These are phyloP conservation scores for Suhomyces prunicola DNA, from an alignment of 805 yeast genomes.

Conservation along the genomic window DNA sequence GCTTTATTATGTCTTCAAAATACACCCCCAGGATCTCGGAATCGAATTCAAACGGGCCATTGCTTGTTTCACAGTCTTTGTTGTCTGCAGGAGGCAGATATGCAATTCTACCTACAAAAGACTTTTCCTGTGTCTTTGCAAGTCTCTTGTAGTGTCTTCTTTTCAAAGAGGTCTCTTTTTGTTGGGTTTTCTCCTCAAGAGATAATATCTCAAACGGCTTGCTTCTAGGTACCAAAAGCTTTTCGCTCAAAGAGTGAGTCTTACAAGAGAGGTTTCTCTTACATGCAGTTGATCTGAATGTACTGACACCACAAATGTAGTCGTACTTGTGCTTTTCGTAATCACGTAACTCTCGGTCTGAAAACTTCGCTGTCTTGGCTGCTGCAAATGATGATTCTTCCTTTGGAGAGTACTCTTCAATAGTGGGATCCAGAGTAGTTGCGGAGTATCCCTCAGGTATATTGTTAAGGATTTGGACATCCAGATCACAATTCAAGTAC, in stretches of 20 bases:
- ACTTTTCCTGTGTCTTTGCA: not conserved
- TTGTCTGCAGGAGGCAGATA: not conserved
- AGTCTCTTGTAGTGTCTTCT: not conserved
- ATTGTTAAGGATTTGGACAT: not conserved
- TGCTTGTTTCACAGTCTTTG: not conserved
- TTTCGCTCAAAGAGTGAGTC: not conserved
- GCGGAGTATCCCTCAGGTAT: not conserved
- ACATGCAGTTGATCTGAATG: not conserved
- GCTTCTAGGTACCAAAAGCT: not conserved
- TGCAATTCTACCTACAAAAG: not conserved
- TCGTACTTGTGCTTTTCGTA: conserved; percentile 1
- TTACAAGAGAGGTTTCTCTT: conserved; percentile 1
- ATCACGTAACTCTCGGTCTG: not conserved
- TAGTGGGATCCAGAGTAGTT: not conserved
- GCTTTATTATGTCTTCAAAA: not conserved
- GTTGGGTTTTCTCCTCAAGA: not conserved
- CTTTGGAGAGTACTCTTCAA: not conserved
- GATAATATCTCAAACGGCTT: not conserved
- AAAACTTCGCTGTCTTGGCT: not conserved
- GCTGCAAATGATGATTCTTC: not conserved
- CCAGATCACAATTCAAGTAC: not conserved
- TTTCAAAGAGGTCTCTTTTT: not conserved
- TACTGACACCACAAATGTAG: conserved; percentile 3
- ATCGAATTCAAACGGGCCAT: not conserved
- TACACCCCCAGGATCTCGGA: not conserved